These are phyloP conservation scores for Lagenidium giganteum DNA, from an alignment of 352 stramenopile genomes.

Conservation along the genomic window DNA sequence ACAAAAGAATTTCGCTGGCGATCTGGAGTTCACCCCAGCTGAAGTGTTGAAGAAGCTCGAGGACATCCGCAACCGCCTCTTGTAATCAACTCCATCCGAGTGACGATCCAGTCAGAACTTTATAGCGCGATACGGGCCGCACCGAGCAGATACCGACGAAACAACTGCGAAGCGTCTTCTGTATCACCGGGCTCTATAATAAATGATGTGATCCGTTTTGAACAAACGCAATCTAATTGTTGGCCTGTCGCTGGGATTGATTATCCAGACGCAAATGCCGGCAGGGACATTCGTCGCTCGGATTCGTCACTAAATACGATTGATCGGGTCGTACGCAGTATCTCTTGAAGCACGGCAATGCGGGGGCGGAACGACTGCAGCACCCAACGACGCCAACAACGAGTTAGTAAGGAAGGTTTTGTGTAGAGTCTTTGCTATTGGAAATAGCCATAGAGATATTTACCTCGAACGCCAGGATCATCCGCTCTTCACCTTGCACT, in stretches of 20 bases:
- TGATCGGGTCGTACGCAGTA: too few species aligned
- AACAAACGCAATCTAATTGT: too few species aligned
- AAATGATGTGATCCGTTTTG: too few species aligned
- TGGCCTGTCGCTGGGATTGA: too few species aligned
- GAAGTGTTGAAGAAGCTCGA: constrained; percentile 99
- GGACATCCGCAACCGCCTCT: constrained; percentile 94
- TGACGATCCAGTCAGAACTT: too few species aligned
- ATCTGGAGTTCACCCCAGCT: constrained; percentile 93
- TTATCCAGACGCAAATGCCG: too few species aligned
- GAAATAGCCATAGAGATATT: not conserved
- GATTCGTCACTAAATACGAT: too few species aligned
- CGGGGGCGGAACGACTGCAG: constrained; percentile 62
- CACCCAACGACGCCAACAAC: not conserved
- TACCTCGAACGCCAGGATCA: constrained; percentile 80
- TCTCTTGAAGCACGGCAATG: constrained; percentile 62
- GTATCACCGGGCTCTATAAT: too few species aligned
- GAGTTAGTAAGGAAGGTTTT: not conserved
- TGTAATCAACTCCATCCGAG: constrained; percentile 85
- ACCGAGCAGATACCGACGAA: too few species aligned
- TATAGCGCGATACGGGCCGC: too few species aligned
- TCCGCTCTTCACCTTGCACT: constrained; percentile 53
- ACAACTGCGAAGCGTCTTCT: too few species aligned
- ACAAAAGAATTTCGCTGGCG: constrained; percentile 94
- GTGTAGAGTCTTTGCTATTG: not conserved
- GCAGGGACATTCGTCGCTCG: too few species aligned